phyloP scores from a whole-genome alignment of 2,329 filamentous ascomycete species.

The Aspergillus ochraceoroseus region DNA sequence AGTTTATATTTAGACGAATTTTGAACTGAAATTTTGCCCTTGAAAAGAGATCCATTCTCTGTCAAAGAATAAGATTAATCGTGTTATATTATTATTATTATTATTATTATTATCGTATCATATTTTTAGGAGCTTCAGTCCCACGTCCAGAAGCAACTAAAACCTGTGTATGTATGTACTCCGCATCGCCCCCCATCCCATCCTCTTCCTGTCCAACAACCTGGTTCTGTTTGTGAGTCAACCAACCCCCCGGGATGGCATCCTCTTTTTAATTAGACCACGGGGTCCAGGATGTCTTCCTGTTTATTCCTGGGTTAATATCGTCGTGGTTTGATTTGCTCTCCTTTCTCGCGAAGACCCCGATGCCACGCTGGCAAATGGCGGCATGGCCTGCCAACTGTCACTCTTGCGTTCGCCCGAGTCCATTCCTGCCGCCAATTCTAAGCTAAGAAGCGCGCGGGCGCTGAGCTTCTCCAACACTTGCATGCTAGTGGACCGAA shows the following conservation, averaged over 20 bases:
- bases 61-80: no score
- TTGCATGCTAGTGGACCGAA: constrained; percentile 11
- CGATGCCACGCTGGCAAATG: constrained; percentile 29
- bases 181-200: constrained; percentile 8
- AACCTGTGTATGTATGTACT: no score
- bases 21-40: no score
- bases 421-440: constrained; percentile 19
- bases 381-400: constrained; percentile 20
- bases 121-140: constrained; percentile 5
- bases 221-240: constrained; percentile 3
- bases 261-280: not conserved
- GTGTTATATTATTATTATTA: no score
- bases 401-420: constrained; percentile 20
- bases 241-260: constrained; percentile 6
- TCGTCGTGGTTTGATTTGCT: constrained; percentile 10
- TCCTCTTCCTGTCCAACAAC: not conserved
- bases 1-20: no score
- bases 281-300: not conserved
- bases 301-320: not conserved
- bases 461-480: constrained; percentile 12
- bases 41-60: no score
- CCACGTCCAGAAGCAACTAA: not conserved
- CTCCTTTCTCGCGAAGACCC: constrained; percentile 5
- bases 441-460: constrained; percentile 20
- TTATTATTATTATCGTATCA: no score